These are phyloP conservation scores for Penicillium sp. DNA, from an alignment of 2,329 filamentous ascomycete genomes.

Conservation along the genomic window DNA sequence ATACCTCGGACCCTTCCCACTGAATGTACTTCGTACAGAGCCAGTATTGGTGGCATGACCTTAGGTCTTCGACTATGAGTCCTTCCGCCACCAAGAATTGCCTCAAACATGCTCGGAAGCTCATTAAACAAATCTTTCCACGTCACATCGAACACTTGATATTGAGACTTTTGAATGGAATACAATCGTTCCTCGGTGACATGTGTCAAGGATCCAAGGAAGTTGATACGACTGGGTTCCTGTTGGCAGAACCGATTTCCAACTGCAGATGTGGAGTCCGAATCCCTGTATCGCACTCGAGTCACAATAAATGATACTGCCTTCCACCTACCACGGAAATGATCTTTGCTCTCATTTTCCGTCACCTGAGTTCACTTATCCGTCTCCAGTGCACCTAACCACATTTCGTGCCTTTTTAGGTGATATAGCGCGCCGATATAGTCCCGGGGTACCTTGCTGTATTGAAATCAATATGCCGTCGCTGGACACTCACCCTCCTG, in stretches of 20 bases:
- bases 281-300: background rate
- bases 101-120: no score
- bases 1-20: no score
- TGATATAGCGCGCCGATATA: background rate
- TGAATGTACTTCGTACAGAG: no score
- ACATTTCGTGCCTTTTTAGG: background rate
- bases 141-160: no score
- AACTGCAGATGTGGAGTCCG: background rate
- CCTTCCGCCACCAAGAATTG: no score
- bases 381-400: background rate
- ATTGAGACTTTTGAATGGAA: background rate
- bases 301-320: background rate
- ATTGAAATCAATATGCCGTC: background rate
- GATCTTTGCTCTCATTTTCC: background rate
- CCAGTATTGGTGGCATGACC: no score
- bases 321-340: background rate
- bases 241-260: background rate
- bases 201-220: background rate
- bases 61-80: no score
- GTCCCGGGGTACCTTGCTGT: background rate
- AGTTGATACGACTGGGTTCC: background rate
- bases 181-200: background rate
- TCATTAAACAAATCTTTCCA: no score
- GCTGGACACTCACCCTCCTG: background rate
- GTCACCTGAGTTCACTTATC: background rate